Evolutionary conservation across 352 stramenopile species (phyloP), one percentile per base, ranked within the genome.

Genomic region (Globisporangium camurandrum): DNA sequence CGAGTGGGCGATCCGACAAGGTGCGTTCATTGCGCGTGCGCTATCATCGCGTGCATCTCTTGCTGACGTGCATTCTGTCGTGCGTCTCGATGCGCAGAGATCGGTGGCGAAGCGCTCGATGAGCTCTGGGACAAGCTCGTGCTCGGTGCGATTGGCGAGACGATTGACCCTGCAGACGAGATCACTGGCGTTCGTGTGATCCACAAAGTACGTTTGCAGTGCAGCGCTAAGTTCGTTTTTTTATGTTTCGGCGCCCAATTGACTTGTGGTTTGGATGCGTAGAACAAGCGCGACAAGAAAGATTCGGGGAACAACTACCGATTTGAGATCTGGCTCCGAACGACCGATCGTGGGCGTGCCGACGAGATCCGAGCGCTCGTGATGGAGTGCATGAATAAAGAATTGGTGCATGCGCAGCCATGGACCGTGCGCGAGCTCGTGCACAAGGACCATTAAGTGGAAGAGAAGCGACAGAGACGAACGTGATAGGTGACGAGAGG

Each of bases 121-220:
- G 79, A 94, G 48, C 84, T 71, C 51, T 96, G 87, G 86, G 87
- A 96, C 51, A 85, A 86, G 43, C 69, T 96, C 57, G 84, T 96
- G 59, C 70, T 96, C 54, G 78, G 81, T 44, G 82, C 87, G 45
- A 93, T 96, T 65, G 88, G 88, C 41, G 88, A 96, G 61, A 74
- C 84, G 6, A 87, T 96, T 34, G 85, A 96, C 48, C 59, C 71
- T 2, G 81, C 67, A 36, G 80, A 95, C 49, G 84, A 96, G 56
- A 82, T 96, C 58, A 96, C 84, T n/a, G 88, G 88, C 43, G 81
- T 93, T 28, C 85, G 88, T 56, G 75, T 96, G 36, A 83, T 96
- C 49, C 86, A 96, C 64, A 96, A 96, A 69, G 80, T 91, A 60
- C 16, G 59, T 34, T 7, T 34, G 30, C 30, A 34, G n/a, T n/a